phyloP scores from a whole-genome alignment of 768 basidiomycete genomes.

The Lactarius vividus region DNA sequence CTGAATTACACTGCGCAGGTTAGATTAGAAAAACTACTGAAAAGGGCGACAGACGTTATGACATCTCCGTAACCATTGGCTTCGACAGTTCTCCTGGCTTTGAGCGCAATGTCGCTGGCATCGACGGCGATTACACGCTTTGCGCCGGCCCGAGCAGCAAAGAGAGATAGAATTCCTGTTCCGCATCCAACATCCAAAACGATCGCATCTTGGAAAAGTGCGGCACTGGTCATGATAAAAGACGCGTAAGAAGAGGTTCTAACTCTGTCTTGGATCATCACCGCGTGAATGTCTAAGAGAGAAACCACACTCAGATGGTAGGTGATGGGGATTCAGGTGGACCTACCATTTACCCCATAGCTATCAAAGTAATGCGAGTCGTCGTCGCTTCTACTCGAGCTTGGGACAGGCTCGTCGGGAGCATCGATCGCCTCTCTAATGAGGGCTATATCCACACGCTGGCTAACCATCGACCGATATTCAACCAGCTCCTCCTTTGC shows the following conservation, averaged over 20 bases:
- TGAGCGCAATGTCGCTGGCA: conserved; percentile 67
- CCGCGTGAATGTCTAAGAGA: conserved; percentile 80
- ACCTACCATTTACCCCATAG: conserved; percentile 80
- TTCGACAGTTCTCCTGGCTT: conserved; percentile 48
- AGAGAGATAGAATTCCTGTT: conserved; percentile 87
- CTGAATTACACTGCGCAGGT: conserved; percentile 59
- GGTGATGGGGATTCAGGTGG: neutral
- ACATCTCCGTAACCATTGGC: conserved; percentile 57
- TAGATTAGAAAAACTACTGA: neutral
- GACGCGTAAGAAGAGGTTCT: conserved; percentile 90
- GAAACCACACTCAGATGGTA: neutral
- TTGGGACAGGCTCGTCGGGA: conserved; percentile 29
- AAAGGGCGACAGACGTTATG: conserved; percentile 49
- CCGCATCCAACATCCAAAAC: conserved; percentile 98
- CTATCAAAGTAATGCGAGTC: conserved; percentile 94
- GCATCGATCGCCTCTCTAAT: conserved; percentile 46
- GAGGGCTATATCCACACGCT: conserved; percentile 47
- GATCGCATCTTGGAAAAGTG: conserved; percentile 75
- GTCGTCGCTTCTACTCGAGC: conserved; percentile 56
- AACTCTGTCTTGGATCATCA: conserved; percentile 96
- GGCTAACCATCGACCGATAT: conserved; percentile 56
- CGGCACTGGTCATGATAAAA: conserved; percentile 82
- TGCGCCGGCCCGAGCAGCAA: conserved; percentile 87
- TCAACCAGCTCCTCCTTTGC: conserved; percentile 61
- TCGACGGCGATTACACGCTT: conserved; percentile 90